Base-by-base conservation (phyloP, 2,329 filamentous ascomycete genomes). In the Nakataea oryzae region DNA sequence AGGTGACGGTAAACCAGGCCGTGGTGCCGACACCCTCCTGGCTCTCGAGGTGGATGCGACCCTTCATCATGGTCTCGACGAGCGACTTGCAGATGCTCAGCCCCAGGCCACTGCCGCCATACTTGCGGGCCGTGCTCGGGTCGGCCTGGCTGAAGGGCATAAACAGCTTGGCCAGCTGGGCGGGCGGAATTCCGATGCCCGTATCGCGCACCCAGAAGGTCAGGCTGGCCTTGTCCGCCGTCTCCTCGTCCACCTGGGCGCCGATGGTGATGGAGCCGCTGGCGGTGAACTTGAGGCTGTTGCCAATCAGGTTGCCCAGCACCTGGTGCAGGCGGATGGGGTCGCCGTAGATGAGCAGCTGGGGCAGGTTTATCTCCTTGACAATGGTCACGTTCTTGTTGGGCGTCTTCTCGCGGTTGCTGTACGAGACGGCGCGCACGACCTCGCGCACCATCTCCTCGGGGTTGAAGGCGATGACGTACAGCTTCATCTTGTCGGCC, bases 51-150 rank as follows among this genome's bases (percentile, higher is more conserved):
- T 87, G 86, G 64, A 97, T 96, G 64, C 83, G 86, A 55, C 93
- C 93, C 64, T 90, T 86, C 84, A 97, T 93, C 74, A 96, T 93
- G 26, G 90, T 91, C 75, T 96, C 90, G 65, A 97, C 92, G 56
- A 97, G 86, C 0, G 90, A 93, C 74, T 96, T 96, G 82, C 93
- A 96, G 66, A 97, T 97, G 70, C 90, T 96, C 56, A 97, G 80
- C 2, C 93, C 93, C 2, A 97, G 85, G 28, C 93, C 93, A 67
- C 91, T 96, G 56, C 93, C 93, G 54, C 93, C 93, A 68, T 96
- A 97, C 70, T 92, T 95, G 61, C 93, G 82, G 61, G 92, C 91
- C 3, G 92, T 96, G 67, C 90, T 95, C 58, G 88, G 89, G 74
- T 97, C 93, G 1, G 93, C 93, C 74, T 97, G 93, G 62, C 90